Conservation (phyloP, 164 flowering plant genomes). For the Macadamia integrifolia region DNA sequence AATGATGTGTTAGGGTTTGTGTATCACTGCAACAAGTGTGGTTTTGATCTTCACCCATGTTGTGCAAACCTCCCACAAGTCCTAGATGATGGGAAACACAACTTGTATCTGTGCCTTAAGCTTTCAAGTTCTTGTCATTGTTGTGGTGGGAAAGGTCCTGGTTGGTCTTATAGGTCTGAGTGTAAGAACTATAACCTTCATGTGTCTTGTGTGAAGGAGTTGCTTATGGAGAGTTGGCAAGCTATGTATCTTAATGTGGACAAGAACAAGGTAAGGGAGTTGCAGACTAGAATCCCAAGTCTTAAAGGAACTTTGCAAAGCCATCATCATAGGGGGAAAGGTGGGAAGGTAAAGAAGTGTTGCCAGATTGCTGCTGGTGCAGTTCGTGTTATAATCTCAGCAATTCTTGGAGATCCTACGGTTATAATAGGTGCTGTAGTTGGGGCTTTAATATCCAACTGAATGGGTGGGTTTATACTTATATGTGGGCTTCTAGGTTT, state of each 20-base stretch:
- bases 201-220: slow-evolving; percentile 53
- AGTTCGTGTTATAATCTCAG: slow-evolving; percentile 34
- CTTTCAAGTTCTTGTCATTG: slow-evolving; percentile 36
- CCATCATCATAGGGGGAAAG: slow-evolving; percentile 9
- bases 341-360: slow-evolving; percentile 33
- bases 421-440: slow-evolving; percentile 31
- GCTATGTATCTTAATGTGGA: slow-evolving; percentile 42
- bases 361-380: slow-evolving; percentile 51
- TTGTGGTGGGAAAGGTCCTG: slow-evolving; percentile 46
- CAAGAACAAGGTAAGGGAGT: slow-evolving; percentile 34
- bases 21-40: slow-evolving; percentile 50
- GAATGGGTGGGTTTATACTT: not conserved
- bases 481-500: too few species aligned
- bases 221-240: slow-evolving; percentile 62
- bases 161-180: slow-evolving; percentile 52
- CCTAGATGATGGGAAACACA: slow-evolving; percentile 43
- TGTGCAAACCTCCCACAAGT: slow-evolving; percentile 52
- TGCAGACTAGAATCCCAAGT: slow-evolving; percentile 41
- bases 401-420: slow-evolving; percentile 40
- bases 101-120: slow-evolving; percentile 36
- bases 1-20: slow-evolving; percentile 42
- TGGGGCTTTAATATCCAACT: slow-evolving; percentile 26
- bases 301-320: slow-evolving; percentile 19
- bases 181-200: slow-evolving; percentile 53
- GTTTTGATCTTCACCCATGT: slow-evolving; percentile 64